A percentile compares a stretch with the other conserved stretches of the same genome.
These are phyloP conservation scores for Penicillium egyptiacum DNA, from an alignment of 495 filamentous ascomycete genomes.

Conservation along the genomic window DNA sequence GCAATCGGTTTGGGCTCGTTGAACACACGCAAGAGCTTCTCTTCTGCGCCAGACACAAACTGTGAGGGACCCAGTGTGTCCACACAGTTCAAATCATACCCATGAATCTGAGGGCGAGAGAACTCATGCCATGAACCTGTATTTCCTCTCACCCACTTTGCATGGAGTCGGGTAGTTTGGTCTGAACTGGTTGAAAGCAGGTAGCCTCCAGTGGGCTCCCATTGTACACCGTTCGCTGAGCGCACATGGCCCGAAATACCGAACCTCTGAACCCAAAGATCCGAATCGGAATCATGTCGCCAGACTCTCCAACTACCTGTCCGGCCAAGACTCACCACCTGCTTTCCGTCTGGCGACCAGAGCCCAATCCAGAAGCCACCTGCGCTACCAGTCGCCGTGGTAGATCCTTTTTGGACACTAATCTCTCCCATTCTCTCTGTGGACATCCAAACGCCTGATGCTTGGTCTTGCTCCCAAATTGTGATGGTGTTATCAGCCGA, in stretches of 20 bases:
- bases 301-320: slow-evolving; percentile 94
- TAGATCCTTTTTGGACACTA: slow-evolving; percentile 88
- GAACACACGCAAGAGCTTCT: slow-evolving; percentile 95
- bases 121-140: slow-evolving; percentile 86
- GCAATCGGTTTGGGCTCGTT: slow-evolving; percentile 85
- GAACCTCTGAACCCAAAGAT: slow-evolving; percentile 71
- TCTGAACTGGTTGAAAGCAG: slow-evolving; percentile 86
- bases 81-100: slow-evolving; percentile 96
- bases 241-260: slow-evolving; percentile 84
- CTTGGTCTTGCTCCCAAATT: slow-evolving; percentile 81
- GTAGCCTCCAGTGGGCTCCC: slow-evolving; percentile 81
- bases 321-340: slow-evolving; percentile 77
- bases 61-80: slow-evolving; percentile 65
- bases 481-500: slow-evolving; percentile 94
- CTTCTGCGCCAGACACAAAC: slow-evolving; percentile 96
- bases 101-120: slow-evolving; percentile 93
- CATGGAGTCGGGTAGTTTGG: slow-evolving; percentile 91
- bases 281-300: slow-evolving; percentile 54
- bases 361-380: slow-evolving; percentile 96
- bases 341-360: slow-evolving; percentile 78
- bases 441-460: slow-evolving; percentile 88
- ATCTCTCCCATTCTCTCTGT: slow-evolving; percentile 85
- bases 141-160: slow-evolving; percentile 67
- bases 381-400: slow-evolving; percentile 90
- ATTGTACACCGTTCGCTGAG: slow-evolving; percentile 74